phyloP scores from a whole-genome alignment of 192 early-diverging fungal genomes.

The Piromyces finnis region DNA sequence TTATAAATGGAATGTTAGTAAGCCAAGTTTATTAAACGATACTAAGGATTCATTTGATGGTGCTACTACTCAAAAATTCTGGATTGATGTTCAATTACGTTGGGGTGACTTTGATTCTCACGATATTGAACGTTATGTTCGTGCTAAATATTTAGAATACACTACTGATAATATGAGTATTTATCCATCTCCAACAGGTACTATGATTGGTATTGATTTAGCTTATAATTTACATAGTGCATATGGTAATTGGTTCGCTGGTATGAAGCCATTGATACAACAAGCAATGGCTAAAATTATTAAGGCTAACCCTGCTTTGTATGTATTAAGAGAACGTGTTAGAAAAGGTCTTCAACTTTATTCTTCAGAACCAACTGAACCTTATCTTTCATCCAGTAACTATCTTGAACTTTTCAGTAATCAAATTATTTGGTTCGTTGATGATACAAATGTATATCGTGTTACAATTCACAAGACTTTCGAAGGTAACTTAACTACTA shows the following conservation, averaged over 20 bases:
- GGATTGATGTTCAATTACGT: conserved; percentile 94
- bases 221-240: conserved; percentile 83
- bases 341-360: conserved; percentile 96
- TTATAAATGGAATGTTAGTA: conserved; percentile 96
- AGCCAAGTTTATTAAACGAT: conserved; percentile 83
- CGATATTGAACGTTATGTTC: conserved; percentile 95
- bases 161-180: conserved; percentile 97
- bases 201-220: conserved; percentile 93
- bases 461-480: conserved; percentile 99
- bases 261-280: conserved; percentile 93
- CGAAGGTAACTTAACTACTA: conserved; percentile 97
- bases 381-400: conserved; percentile 76
- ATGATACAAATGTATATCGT: conserved; percentile 98
- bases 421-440: conserved; percentile 98
- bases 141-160: conserved; percentile 96
- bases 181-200: conserved; percentile 94
- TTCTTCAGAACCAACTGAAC: conserved; percentile 95
- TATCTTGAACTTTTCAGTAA: conserved; percentile 94
- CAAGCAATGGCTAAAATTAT: conserved; percentile 98
- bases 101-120: conserved; percentile 99
- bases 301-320: conserved; percentile 95
- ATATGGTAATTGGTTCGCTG: conserved; percentile 97
- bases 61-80: conserved; percentile 89
- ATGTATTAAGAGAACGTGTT: conserved; percentile 94
- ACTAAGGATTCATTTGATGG: conserved; percentile 90